phyloP scores from a whole-genome alignment of 2,329 filamentous ascomycete species.

The Aspergillus pseudoviridinutans region DNA sequence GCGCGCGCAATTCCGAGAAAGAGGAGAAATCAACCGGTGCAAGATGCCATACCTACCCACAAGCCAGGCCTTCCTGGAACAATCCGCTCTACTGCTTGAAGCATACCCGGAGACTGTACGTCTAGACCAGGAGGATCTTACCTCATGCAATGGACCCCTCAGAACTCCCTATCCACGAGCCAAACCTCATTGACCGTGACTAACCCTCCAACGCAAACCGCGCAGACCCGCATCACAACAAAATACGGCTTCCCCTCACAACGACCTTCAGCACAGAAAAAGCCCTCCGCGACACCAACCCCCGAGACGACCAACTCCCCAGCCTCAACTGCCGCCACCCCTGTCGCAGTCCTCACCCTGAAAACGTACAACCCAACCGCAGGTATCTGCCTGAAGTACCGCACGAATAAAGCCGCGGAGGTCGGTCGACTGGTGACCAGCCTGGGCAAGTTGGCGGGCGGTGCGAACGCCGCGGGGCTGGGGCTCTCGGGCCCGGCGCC shows the following conservation, averaged over 20 bases:
- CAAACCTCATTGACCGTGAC: slow-evolving; percentile 4
- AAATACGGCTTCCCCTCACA: slow-evolving; percentile 68
- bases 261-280: slow-evolving; percentile 17
- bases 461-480: slow-evolving; percentile 59
- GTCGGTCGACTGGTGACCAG: slow-evolving; percentile 76
- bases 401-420: slow-evolving; percentile 85
- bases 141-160: not conserved
- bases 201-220: not conserved
- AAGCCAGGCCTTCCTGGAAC: slow-evolving; percentile 85
- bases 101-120: slow-evolving; percentile 79
- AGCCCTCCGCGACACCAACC: slow-evolving; percentile 26
- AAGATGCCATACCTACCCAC: slow-evolving; percentile 76
- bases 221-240: slow-evolving; percentile 85
- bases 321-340: slow-evolving; percentile 61
- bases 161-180: not conserved
- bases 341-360: slow-evolving; percentile 68
- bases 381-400: slow-evolving; percentile 84
- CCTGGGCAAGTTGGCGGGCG: slow-evolving; percentile 69
- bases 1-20: not conserved
- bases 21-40: not conserved
- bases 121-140: slow-evolving; percentile 10
- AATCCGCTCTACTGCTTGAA: slow-evolving; percentile 79
- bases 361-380: slow-evolving; percentile 85
- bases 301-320: slow-evolving; percentile 35
- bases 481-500: slow-evolving; percentile 28